Conservation (phyloP, 2,329 filamentous ascomycete species). For the Penicillium concentricum region DNA sequence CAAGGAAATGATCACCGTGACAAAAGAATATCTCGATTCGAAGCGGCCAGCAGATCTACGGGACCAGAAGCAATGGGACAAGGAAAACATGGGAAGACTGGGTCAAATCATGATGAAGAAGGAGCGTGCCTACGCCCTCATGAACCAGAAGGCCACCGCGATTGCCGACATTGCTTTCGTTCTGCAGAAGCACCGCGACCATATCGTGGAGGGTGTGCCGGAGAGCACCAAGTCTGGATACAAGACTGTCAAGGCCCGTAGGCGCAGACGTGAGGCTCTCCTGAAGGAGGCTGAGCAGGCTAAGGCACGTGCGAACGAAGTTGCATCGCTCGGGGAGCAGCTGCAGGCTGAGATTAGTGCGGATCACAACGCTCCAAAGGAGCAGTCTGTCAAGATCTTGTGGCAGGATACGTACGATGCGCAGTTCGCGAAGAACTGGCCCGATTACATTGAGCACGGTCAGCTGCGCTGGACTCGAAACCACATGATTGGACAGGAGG, state of each 20-base stretch:
- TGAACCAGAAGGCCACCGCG: slow-evolving; percentile 65
- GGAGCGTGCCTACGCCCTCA: slow-evolving; percentile 53
- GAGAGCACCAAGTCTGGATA: slow-evolving; percentile 30
- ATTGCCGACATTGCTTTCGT: slow-evolving; percentile 61
- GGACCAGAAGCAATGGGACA: slow-evolving; percentile 42
- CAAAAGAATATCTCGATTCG: slow-evolving; percentile 43
- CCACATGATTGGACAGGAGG: slow-evolving; percentile 38
- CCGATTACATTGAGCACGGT: slow-evolving; percentile 44
- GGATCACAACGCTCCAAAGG: slow-evolving; percentile 27
- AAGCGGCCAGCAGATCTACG: slow-evolving; percentile 40
- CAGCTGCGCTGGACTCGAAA: slow-evolving; percentile 38
- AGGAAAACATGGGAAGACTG: slow-evolving; percentile 42
- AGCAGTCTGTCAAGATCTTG: slow-evolving; percentile 44
- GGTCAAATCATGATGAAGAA: slow-evolving; percentile 49
- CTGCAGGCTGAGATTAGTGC: slow-evolving; percentile 32
- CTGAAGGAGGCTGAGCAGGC: slow-evolving; percentile 24
- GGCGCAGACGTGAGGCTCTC: slow-evolving; percentile 32
- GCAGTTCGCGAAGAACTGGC: slow-evolving; percentile 44
- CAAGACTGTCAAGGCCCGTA: slow-evolving; percentile 30
- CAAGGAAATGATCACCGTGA: slow-evolving; percentile 44
- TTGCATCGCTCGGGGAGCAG: slow-evolving; percentile 23
- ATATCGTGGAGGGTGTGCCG: slow-evolving; percentile 31
- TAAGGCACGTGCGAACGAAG: slow-evolving; percentile 23
- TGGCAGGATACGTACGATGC: slow-evolving; percentile 49
- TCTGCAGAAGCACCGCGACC: slow-evolving; percentile 49